Evolutionary conservation across 176 grass and related monocot genomes (phyloP), one percentile per base, ranked within the genome.

Genomic region (sorghum (Sorghum bicolor)): DNA sequence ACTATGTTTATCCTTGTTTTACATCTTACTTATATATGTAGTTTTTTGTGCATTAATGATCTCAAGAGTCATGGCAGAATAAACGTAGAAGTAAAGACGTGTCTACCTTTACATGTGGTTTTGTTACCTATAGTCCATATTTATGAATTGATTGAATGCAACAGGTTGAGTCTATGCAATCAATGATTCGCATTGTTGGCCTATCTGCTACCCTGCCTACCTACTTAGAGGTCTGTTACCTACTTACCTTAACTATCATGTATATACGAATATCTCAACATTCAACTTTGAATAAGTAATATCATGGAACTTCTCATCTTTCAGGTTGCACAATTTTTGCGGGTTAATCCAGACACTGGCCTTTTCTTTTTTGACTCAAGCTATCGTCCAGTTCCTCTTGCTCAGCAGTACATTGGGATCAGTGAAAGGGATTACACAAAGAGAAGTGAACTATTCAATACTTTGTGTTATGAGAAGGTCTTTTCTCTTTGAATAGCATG

Each of bases 181-280:
- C 96, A 43, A 98, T 98, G 96, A 95, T 98, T 67, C 91, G 89
- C n/a, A 98, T 98, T 82, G 96, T 98, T 80, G 95, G 95, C 48
- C 87, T 98, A 69, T 95, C 96, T 82, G 92, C 92, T 81, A 98
- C 96, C 67, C 88, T 98, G 72, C 96, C 96, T 72, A 98, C 94
- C 82, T 98, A 98, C 80, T 69, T 93, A 76, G 96, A 98, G 89
- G 92, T 98, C 32, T 82, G 63, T 82, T 52, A 48, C 25, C 66
- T 67, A 64, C 74, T 70, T 73, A 58, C 20, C 60, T 72, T 91
- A 75, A 87, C 17, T 91, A 72, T 76, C 37, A 67, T 60, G 41
- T 64, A 63, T 64, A 11, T 44, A 19, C 10, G 1, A 10, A 22
- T 78, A 31, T 58, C 57, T 88, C 72, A 76, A 67, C 77, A 67